phyloP scores from a whole-genome alignment of 371 early-diverging fungal species.

The Mucor sp. region DNA sequence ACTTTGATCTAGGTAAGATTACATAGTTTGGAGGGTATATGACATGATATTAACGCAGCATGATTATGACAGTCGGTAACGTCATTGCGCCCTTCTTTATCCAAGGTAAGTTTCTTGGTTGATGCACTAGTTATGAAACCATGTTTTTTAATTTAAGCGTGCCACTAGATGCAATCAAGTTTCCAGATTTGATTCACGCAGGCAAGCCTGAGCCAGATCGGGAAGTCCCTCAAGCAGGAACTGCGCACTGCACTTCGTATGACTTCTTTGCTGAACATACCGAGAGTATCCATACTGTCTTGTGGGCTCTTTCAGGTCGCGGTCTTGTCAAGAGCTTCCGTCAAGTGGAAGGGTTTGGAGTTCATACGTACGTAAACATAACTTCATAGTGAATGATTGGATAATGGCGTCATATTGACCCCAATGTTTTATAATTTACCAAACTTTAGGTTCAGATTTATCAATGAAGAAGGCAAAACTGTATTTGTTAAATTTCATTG shows the following conservation, averaged over 20 bases:
- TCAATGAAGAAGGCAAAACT: constrained; percentile 47
- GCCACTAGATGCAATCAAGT: constrained; percentile 40
- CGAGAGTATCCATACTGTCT: constrained; percentile 45
- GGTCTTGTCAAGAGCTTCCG: constrained; percentile 46
- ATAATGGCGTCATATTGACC: neutral
- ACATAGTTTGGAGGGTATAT: neutral
- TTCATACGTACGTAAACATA: constrained; percentile 37
- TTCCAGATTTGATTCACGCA: constrained; percentile 55
- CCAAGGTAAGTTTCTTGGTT: constrained; percentile 8
- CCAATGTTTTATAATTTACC: neutral
- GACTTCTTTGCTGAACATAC: constrained; percentile 54
- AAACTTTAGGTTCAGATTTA: constrained; percentile 24
- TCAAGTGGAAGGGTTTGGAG: constrained; percentile 50
- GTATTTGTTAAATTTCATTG: constrained; percentile 55
- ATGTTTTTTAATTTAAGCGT: neutral
- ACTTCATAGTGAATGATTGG: neutral
- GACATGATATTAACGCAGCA: neutral
- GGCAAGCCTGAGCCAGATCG: constrained; percentile 51
- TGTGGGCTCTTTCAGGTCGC: constrained; percentile 50
- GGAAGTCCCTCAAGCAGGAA: constrained; percentile 50
- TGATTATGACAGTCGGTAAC: neutral
- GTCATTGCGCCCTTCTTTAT: constrained; percentile 43
- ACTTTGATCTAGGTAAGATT: constrained; percentile 37
- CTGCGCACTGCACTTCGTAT: constrained; percentile 53
- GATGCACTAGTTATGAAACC: neutral